A percentile compares a stretch with the other conserved stretches of the same genome.
These are phyloP conservation scores for Pseudognaphalium luteoalbum DNA, from an alignment of 129 eudicot genomes.

Conservation along the genomic window DNA sequence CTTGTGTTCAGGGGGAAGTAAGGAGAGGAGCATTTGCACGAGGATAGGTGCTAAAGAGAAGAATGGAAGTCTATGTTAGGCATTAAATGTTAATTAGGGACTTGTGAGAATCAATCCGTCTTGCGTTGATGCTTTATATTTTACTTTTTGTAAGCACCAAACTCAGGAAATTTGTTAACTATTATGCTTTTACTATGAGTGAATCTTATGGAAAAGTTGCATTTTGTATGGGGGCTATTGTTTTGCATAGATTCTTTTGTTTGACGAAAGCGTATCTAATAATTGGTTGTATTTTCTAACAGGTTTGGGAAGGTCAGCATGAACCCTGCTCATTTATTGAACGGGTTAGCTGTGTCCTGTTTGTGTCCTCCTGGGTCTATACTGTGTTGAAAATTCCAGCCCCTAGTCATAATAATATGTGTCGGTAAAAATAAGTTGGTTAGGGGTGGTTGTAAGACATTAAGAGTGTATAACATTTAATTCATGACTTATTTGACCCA, in stretches of 20 bases:
- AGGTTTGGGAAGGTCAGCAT: no score
- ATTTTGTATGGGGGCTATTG: not conserved
- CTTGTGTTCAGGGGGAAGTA: constrained; percentile 40
- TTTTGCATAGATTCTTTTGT: constrained; percentile 1
- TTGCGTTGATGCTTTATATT: not conserved
- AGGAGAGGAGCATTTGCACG: constrained; percentile 5
- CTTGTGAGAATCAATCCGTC: not conserved
- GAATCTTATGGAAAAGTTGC: constrained; percentile 9
- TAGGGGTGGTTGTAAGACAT: no score
- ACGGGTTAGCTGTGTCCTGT: no score
- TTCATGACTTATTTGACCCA: no score
- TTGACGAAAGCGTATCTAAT: not conserved
- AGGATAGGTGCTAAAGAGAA: not conserved
- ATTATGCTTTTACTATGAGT: constrained; percentile 10
- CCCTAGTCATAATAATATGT: no score
- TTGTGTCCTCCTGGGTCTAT: no score
- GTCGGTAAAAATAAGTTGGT: no score
- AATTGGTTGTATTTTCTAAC: no score
- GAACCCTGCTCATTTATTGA: no score
- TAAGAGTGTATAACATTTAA: no score
- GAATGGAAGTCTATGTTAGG: not conserved
- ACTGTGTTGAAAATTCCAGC: no score
- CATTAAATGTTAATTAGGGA: not conserved
- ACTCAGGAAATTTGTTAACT: not conserved
- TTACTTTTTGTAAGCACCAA: not conserved